Evolutionary conservation across 1,139 yeast genomes (phyloP), one percentile per base, ranked within the genome.

Genomic region (Arxiozyma bovina): DNA sequence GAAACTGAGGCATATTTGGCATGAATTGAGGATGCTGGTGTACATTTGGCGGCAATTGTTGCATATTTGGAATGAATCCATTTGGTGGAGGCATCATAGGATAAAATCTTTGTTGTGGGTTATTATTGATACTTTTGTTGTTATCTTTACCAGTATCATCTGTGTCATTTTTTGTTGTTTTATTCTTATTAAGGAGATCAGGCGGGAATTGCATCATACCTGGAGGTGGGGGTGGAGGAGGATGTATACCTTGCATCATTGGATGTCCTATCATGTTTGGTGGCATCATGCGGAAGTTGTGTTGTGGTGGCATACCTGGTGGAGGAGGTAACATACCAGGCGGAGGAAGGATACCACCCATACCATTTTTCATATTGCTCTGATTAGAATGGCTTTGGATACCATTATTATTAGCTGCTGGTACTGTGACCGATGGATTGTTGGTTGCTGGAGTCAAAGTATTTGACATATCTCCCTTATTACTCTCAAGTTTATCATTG

Each of bases 241-340:
- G 56, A 48, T 55, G 55, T 22, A 45, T 40, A 15, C 52, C 51
- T 27, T 34, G 49, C 55, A 55, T 56, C 53, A 54, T 54, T 50
- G 62, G 62, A 17, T 60, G 66, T 40, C 63, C 63, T 58, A 57
- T 60, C 60, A 60, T 57, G 48, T 59, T 61, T 38, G 62, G 61
- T 48, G 63, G 61, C 43, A 65, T 65, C 55, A 67, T 61, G 51
- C 63, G 66, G 38, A 61, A 64, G 4, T 57, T 57, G n/a, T n/a
- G n/a, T 34, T 58, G 58, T 9, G 55, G 58, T 23, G 53, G 53
- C 45, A 50, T 53, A n/a, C 51, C 51, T 22, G 44, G 46, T 7
- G 45, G 45, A 51, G 48, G 55, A 11, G 51, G 52, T 18, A 48
- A 49, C 50, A 56, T 52, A 1, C 54, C 54, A 7, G 52, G 57